phyloP scores from a whole-genome alignment of 768 basidiomycete species.

The Rhodotorula graminis region DNA sequence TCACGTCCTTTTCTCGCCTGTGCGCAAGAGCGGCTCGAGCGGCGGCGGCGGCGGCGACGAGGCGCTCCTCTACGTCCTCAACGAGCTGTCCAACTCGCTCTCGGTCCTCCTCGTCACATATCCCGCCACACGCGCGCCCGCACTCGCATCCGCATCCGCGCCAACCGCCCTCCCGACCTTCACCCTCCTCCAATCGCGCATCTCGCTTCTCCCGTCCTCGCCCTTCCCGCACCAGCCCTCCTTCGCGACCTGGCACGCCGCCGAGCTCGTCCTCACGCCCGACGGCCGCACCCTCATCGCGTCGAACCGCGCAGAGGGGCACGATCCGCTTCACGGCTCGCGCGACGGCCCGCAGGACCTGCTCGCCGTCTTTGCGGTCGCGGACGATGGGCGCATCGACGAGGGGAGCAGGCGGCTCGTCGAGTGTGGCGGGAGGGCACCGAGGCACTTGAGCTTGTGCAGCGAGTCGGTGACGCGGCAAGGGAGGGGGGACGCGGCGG shows the following conservation, averaged over 20 bases:
- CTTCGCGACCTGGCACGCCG: constrained; percentile 29
- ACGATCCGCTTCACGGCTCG: constrained; percentile 24
- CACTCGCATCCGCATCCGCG: background rate
- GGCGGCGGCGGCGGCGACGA: background rate
- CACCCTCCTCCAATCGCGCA: constrained; percentile 20
- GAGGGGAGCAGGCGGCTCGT: background rate
- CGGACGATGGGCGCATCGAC: background rate
- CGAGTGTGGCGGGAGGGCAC: constrained; percentile 16
- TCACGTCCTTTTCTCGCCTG: constrained; percentile 17
- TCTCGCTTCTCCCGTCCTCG: constrained; percentile 23
- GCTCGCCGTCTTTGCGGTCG: constrained; percentile 20
- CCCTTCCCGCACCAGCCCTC: constrained; percentile 17
- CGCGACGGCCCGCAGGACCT: constrained; percentile 13
- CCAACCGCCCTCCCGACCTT: constrained; percentile 3
- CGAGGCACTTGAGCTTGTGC: constrained; percentile 22
- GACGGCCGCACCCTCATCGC: constrained; percentile 9
- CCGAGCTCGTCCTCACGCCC: constrained; percentile 30
- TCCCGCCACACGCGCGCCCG: background rate
- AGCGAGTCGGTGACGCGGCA: background rate
- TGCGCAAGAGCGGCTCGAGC: background rate
- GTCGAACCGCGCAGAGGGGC: constrained; percentile 36
- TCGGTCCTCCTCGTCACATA: constrained; percentile 14
- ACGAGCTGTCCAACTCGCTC: constrained; percentile 36
- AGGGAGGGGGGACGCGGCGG: background rate
- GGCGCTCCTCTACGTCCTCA: constrained; percentile 26